phyloP scores from a whole-genome alignment of 345 rosid genomes.

The Microcos paniculata region DNA sequence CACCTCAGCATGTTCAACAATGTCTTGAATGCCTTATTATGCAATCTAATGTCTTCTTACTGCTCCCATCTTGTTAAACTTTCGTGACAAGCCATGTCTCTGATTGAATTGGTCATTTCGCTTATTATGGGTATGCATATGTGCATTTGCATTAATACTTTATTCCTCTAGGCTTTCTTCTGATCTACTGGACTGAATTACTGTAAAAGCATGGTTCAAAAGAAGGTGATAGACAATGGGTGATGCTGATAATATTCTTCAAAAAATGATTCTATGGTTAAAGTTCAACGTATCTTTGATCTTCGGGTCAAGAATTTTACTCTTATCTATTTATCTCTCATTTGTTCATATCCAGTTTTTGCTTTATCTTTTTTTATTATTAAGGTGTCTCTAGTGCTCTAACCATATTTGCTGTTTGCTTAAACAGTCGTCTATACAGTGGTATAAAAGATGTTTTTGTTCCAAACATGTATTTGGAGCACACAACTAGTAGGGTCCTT shows the following conservation, averaged over 20 bases:
- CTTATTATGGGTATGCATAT: neutral
- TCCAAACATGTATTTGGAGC: constrained; percentile 78
- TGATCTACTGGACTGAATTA: neutral
- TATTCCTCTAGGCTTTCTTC: neutral
- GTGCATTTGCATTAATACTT: neutral
- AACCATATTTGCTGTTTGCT: neutral
- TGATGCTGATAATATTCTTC: neutral
- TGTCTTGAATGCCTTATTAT: neutral
- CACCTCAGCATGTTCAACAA: neutral
- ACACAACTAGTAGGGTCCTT: constrained; percentile 84
- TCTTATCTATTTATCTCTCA: neutral
- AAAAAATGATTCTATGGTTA: neutral
- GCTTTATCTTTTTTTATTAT: neutral
- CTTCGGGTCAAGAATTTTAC: neutral
- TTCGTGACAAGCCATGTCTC: neutral
- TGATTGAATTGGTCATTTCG: neutral
- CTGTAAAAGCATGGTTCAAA: neutral
- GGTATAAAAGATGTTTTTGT: constrained; percentile 72
- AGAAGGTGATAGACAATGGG: neutral
- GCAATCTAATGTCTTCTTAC: neutral
- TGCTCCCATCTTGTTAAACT: neutral
- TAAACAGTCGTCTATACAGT: constrained; percentile 73
- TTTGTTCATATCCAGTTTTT: neutral
- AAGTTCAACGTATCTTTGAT: constrained; percentile 2
- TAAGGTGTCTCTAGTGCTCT: neutral